These are phyloP conservation scores for Tolypocladium paradoxum DNA, from an alignment of 2,329 filamentous ascomycete genomes.

Conservation along the genomic window DNA sequence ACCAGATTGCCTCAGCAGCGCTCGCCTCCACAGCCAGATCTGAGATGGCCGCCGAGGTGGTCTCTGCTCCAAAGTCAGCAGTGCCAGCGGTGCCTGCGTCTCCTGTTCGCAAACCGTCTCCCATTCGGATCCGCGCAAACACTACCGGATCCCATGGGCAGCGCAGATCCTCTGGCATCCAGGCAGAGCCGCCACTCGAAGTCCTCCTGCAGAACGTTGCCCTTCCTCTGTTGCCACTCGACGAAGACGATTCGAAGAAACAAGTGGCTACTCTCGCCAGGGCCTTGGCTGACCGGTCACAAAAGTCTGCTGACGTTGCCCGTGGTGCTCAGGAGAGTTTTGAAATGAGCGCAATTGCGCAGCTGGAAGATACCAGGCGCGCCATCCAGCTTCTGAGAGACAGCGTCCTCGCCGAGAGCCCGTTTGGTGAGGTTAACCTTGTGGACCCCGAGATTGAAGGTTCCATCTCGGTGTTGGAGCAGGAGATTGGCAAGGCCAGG, in stretches of 20 bases:
- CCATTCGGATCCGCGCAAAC: slow-evolving; percentile 21
- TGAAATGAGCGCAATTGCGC: slow-evolving; percentile 29
- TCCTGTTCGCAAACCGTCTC: slow-evolving; percentile 24
- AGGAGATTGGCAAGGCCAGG: slow-evolving; percentile 31
- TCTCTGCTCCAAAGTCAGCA: slow-evolving; percentile 10
- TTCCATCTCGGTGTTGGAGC: slow-evolving; percentile 33
- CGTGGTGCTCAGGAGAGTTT: slow-evolving; percentile 37
- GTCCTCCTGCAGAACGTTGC: slow-evolving; percentile 38
- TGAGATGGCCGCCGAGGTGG: slow-evolving; percentile 26
- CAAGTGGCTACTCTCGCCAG: slow-evolving; percentile 23
- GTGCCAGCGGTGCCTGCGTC: slow-evolving; percentile 19
- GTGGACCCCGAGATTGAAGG: slow-evolving; percentile 42
- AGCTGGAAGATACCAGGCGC: slow-evolving; percentile 34
- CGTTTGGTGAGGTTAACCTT: slow-evolving; percentile 35
- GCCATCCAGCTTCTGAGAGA: slow-evolving; percentile 40
- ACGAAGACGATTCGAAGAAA: slow-evolving; percentile 12
- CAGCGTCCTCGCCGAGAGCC: slow-evolving; percentile 41
- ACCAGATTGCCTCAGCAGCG: slow-evolving; percentile 27
- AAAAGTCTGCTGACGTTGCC: slow-evolving; percentile 33
- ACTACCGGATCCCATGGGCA: slow-evolving; percentile 12
- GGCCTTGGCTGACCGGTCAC: slow-evolving; percentile 25
- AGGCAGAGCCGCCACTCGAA: slow-evolving; percentile 30
- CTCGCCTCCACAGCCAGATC: slow-evolving; percentile 31
- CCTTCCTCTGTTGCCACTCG: slow-evolving; percentile 25
- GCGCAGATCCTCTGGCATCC: slow-evolving; percentile 25